Evolutionary conservation across 2,329 filamentous ascomycete genomes (phyloP).

Genomic region (Nigrospora oryzae): DNA sequence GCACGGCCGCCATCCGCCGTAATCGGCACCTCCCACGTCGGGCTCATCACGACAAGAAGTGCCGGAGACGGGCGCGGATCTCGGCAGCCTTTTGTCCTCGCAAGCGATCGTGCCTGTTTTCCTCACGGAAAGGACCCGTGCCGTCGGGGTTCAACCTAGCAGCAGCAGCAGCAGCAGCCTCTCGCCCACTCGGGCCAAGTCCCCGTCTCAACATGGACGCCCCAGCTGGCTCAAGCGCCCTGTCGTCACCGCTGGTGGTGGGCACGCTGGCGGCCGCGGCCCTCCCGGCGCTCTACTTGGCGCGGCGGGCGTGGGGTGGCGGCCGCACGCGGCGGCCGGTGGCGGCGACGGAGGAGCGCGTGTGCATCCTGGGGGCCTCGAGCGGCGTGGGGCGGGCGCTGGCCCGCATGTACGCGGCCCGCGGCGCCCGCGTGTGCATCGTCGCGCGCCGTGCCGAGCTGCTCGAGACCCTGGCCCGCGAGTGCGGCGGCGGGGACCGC

Average conservation of each 20-base stretch:
- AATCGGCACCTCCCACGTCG: too few relatives aligned
- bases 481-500: conserved; percentile 11
- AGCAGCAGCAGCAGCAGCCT: too few relatives aligned
- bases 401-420: conserved; percentile 17
- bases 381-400: conserved; percentile 21
- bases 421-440: conserved; percentile 18
- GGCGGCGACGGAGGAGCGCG: conserved; percentile 14
- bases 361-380: conserved; percentile 22
- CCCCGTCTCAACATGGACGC: too few relatives aligned
- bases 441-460: conserved; percentile 19
- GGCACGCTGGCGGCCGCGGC: not conserved
- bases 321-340: not conserved
- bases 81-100: too few relatives aligned
- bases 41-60: too few relatives aligned
- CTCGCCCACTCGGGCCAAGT: too few relatives aligned
- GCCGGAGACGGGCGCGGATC: too few relatives aligned
- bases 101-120: too few relatives aligned
- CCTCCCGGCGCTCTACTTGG: not conserved
- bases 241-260: not conserved
- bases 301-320: too few relatives aligned
- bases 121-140: too few relatives aligned
- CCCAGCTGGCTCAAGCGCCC: not conserved
- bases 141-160: too few relatives aligned
- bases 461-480: conserved; percentile 13
- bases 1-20: too few relatives aligned